Evolutionary conservation across 257 asterid genomes (phyloP).

Genomic region (Gynochthodes officinalis): DNA sequence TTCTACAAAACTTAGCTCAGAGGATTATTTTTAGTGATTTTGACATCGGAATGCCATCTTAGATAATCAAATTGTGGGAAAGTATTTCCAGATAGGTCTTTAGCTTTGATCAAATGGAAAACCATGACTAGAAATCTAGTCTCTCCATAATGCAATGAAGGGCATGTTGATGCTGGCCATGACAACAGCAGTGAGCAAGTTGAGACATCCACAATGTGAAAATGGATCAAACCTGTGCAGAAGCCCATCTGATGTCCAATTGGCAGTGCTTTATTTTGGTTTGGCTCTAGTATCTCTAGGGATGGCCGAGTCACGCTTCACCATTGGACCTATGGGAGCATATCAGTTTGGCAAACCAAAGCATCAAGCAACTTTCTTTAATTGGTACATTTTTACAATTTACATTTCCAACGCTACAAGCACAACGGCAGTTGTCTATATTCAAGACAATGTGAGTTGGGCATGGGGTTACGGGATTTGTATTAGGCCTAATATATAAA

Average conservation of each 20-base stretch:
- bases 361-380: conserved; percentile 26
- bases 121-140: too few species aligned
- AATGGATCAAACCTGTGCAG: conserved; percentile 22
- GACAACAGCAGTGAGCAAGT: conserved; percentile 23
- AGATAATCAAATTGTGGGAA: too few species aligned
- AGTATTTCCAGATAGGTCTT: too few species aligned
- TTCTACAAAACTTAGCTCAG: too few species aligned
- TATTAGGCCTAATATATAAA: too few species aligned
- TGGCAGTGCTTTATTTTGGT: conserved; percentile 23
- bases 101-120: not conserved
- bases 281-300: conserved; percentile 30
- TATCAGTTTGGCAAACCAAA: conserved; percentile 29
- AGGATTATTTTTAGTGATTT: too few species aligned
- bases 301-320: conserved; percentile 33
- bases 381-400: conserved; percentile 34
- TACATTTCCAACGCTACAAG: conserved; percentile 23
- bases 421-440: conserved; percentile 29
- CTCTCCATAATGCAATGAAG: conserved; percentile 9
- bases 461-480: conserved; percentile 28
- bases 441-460: conserved; percentile 38
- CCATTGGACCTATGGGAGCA: conserved; percentile 36
- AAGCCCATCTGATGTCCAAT: conserved; percentile 24
- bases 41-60: not conserved
- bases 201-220: conserved; percentile 31
- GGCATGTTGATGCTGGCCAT: conserved; percentile 26